Evolutionary conservation across 2,329 filamentous ascomycete genomes (phyloP).

Genomic region (Neoascochyta sp.): DNA sequence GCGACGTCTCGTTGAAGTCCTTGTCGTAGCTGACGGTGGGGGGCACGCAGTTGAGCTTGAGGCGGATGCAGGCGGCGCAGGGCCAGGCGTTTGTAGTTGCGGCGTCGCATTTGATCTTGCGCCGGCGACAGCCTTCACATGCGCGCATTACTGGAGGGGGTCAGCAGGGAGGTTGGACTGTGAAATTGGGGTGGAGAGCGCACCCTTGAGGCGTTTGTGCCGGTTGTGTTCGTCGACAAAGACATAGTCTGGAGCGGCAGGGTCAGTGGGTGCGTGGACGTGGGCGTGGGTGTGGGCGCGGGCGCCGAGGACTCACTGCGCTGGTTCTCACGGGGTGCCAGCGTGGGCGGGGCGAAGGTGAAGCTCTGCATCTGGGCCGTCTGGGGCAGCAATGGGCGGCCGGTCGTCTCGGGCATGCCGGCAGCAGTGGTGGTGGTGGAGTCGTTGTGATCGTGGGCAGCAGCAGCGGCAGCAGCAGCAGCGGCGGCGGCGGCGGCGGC

Average conservation of each 20-base stretch:
- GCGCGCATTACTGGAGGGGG: slow-evolving; percentile 77
- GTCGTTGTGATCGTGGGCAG: slow-evolving; percentile 30
- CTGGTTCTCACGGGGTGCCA: slow-evolving; percentile 69
- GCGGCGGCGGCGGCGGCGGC: too few species aligned
- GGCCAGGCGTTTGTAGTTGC: slow-evolving; percentile 97
- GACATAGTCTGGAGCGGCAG: slow-evolving; percentile 74
- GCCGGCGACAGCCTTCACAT: slow-evolving; percentile 87
- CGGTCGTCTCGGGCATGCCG: slow-evolving; percentile 60
- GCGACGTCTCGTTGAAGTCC: slow-evolving; percentile 42
- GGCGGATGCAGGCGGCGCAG: slow-evolving; percentile 84
- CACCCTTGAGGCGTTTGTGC: slow-evolving; percentile 94
- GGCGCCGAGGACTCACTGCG: slow-evolving; percentile 66
- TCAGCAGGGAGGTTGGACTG: too few species aligned
- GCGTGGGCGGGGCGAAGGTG: slow-evolving; percentile 65
- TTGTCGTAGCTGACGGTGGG: slow-evolving; percentile 77
- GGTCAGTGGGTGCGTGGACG: slow-evolving; percentile 15
- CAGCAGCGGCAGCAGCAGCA: too few species aligned
- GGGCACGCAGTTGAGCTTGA: slow-evolving; percentile 90
- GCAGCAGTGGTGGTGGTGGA: slow-evolving; percentile 12
- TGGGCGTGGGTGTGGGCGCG: too few species aligned
- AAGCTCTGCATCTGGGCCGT: slow-evolving; percentile 70
- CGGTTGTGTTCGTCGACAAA: slow-evolving; percentile 99
- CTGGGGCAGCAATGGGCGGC: slow-evolving; percentile 63
- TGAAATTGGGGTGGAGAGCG: slow-evolving; percentile 10
- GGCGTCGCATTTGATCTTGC: slow-evolving; percentile 98